Conservation (phyloP, 1,284 basidiomycete species). For the Fomitopsis palustris region DNA sequence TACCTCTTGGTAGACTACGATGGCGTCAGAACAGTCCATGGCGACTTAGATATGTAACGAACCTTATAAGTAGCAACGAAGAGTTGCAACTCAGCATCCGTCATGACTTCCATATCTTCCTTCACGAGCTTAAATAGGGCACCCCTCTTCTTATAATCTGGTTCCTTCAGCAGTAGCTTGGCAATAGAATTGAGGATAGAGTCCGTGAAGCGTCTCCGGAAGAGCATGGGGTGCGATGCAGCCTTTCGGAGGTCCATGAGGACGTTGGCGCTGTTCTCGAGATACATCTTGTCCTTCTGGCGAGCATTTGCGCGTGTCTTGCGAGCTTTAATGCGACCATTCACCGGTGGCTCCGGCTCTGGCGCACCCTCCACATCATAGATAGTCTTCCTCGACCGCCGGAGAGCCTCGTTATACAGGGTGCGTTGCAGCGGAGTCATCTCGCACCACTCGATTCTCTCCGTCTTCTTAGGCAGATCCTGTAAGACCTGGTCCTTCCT, state of each 20-base stretch:
- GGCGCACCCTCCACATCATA: conserved; percentile 49
- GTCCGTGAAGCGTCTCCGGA: conserved; percentile 83
- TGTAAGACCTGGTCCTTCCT: conserved; percentile 95
- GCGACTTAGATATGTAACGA: conserved; percentile 8
- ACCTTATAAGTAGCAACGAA: conserved; percentile 85
- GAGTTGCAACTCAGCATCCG: conserved; percentile 86
- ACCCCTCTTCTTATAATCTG: conserved; percentile 80
- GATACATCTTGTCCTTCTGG: conserved; percentile 64
- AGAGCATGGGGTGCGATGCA: conserved; percentile 94
- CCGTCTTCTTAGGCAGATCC: conserved; percentile 90
- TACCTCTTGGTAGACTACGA: conserved; percentile 76
- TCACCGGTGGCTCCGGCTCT: conserved; percentile 26
- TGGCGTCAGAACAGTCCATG: background rate
- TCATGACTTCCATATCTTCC: conserved; percentile 94
- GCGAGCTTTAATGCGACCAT: conserved; percentile 39
- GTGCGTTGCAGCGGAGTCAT: conserved; percentile 84
- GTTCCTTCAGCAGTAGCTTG: conserved; percentile 84
- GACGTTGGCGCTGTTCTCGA: conserved; percentile 84
- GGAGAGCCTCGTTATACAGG: conserved; percentile 85
- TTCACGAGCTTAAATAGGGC: conserved; percentile 80
- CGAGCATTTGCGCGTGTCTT: conserved; percentile 43
- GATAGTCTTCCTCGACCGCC: conserved; percentile 82
- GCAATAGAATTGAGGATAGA: conserved; percentile 74
- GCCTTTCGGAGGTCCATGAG: conserved; percentile 97
- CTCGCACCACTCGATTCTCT: conserved; percentile 91